phyloP scores from a whole-genome alignment of 345 rosid species.

The Cardiospermum halicacabum region DNA sequence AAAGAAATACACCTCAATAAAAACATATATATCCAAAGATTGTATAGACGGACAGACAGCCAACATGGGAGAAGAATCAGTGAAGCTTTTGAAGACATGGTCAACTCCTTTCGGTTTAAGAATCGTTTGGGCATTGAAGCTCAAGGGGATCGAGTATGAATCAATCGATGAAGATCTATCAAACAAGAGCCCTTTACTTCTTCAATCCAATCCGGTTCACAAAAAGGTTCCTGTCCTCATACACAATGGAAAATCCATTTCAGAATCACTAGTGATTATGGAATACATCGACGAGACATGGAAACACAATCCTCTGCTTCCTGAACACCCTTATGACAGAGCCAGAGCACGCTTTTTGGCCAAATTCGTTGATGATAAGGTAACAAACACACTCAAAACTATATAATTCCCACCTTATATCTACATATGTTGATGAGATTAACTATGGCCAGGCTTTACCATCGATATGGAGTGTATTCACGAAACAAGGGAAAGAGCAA shows the following conservation, averaged over 20 bases:
- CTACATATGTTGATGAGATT: not conserved
- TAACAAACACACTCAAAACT: not conserved
- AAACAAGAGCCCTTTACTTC: conserved; percentile 26
- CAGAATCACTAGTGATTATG: conserved; percentile 30
- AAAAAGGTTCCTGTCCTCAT: conserved; percentile 31
- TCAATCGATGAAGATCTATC: conserved; percentile 28
- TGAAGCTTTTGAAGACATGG: conserved; percentile 38
- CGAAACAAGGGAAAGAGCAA: conserved; percentile 21
- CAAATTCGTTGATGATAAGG: conserved; percentile 31
- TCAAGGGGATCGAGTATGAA: conserved; percentile 24
- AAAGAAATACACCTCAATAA: too few relatives aligned
- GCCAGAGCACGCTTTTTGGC: conserved; percentile 31
- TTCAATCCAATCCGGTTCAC: conserved; percentile 26
- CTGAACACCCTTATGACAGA: conserved; percentile 22
- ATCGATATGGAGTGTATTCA: conserved; percentile 21
- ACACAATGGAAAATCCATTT: conserved; percentile 25
- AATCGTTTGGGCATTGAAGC: conserved; percentile 30
- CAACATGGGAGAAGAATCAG: conserved; percentile 24
- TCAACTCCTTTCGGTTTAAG: conserved; percentile 25
- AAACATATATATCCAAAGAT: too few relatives aligned
- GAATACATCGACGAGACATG: conserved; percentile 37
- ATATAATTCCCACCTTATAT: not conserved
- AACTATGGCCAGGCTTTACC: conserved; percentile 14
- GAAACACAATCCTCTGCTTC: conserved; percentile 27
- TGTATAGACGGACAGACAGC: too few relatives aligned